A percentile compares a stretch with the other conserved stretches of the same genome.
Evolutionary conservation across 148 eudicot genomes (phyloP).

Genomic region (Dysphania ambrosioides): DNA sequence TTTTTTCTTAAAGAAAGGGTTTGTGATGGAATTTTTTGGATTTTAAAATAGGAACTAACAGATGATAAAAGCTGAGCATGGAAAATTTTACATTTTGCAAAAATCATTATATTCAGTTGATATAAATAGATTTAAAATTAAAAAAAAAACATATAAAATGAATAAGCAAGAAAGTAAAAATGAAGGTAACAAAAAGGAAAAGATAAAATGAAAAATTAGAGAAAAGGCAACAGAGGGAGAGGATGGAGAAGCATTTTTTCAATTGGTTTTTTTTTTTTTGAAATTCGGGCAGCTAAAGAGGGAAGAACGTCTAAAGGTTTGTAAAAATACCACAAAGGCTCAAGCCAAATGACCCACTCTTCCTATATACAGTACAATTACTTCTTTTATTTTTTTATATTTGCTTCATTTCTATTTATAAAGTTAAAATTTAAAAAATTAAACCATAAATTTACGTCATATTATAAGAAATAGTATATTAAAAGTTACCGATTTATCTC

Average conservation of each 20-base stretch:
- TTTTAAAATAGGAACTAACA: constrained; percentile 7
- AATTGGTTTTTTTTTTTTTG: constrained; percentile 34
- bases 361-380: too few species aligned
- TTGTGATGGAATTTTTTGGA: constrained; percentile 4
- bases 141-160: constrained; percentile 10
- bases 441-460: too few species aligned
- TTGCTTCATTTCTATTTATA: too few species aligned
- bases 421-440: too few species aligned
- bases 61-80: constrained; percentile 27
- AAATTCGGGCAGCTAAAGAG: constrained; percentile 38
- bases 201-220: constrained; percentile 24
- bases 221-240: constrained; percentile 22
- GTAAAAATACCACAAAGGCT: constrained; percentile 24
- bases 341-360: constrained; percentile 42
- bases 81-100: constrained; percentile 17
- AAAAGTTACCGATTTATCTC: constrained; percentile 57
- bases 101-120: constrained; percentile 36
- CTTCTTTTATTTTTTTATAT: too few species aligned
- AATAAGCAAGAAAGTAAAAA: constrained; percentile 1
- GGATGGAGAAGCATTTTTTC: constrained; percentile 53
- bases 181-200: constrained; percentile 14
- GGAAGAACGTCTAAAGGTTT: constrained; percentile 21
- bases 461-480: too few species aligned
- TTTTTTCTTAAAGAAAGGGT: constrained; percentile 2
- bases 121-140: constrained; percentile 32